These are phyloP conservation scores for Oryza australiensis DNA, from an alignment of 176 grass and related monocot genomes.

Conservation along the genomic window DNA sequence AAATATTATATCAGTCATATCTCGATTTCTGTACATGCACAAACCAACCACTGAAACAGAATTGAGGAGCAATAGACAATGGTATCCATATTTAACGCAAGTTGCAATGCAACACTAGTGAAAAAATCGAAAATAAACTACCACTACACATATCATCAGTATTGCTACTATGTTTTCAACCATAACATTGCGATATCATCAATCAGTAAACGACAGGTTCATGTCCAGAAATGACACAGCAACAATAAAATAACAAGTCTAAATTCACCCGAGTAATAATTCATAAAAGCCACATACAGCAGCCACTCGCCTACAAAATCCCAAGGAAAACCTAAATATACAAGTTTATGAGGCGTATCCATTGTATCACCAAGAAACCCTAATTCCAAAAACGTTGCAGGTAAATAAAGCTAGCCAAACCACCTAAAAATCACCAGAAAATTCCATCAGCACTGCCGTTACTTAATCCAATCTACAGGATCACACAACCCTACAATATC, in stretches of 20 bases:
- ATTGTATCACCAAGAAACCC: not conserved
- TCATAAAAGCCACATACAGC: not conserved
- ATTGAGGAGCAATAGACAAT: not conserved
- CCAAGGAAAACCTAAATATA: not conserved
- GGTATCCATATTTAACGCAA: not conserved
- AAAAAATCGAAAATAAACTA: too few species aligned
- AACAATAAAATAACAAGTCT: not conserved
- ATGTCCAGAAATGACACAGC: not conserved
- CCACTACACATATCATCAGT: not conserved
- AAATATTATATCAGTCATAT: not conserved
- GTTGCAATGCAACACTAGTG: too few species aligned
- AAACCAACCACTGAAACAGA: not conserved
- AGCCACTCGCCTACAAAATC: not conserved
- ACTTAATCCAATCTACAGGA: not conserved
- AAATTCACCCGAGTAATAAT: not conserved
- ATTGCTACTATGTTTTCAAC: not conserved
- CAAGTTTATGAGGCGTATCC: not conserved
- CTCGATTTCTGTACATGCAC: not conserved
- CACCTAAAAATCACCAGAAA: not conserved
- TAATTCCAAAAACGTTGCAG: not conserved
- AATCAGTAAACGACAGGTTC: not conserved
- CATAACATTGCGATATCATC: not conserved
- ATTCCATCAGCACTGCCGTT: not conserved
- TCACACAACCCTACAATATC: not conserved
- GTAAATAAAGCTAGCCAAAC: not conserved